Percentiles rank a stretch among this genome's conserved stretches.
phyloP scores from a whole-genome alignment of 352 stramenopile genomes.

The Phytophthora colocasiae region DNA sequence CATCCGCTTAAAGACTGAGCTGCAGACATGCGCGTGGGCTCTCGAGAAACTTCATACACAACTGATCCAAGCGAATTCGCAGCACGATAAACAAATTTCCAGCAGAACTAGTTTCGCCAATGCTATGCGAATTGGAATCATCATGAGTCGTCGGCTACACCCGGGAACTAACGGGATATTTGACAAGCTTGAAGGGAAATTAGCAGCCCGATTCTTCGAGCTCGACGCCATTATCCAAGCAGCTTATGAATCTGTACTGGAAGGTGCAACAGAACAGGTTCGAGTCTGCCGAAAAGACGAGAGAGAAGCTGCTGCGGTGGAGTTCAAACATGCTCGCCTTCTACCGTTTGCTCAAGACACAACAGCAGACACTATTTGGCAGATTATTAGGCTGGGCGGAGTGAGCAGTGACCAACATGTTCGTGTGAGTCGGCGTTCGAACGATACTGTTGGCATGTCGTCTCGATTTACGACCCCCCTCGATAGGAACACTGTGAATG shows the following conservation, averaged over 20 bases:
- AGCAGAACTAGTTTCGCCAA: conserved; percentile 3
- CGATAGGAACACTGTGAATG: background rate
- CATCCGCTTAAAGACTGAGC: conserved; percentile 11
- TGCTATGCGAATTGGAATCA: conserved; percentile 13
- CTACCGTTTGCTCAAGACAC: conserved; percentile 13
- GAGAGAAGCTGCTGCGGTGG: conserved; percentile 1
- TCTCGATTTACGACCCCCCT: conserved; percentile 6
- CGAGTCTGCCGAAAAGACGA: conserved; percentile 18
- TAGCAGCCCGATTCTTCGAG: conserved; percentile 17
- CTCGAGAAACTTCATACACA: conserved; percentile 11
- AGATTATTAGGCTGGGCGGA: conserved; percentile 15
- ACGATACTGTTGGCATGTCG: conserved; percentile 11
- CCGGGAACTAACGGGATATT: conserved; percentile 4
- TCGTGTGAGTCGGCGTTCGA: background rate
- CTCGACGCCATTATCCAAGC: conserved; percentile 13
- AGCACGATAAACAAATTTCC: background rate
- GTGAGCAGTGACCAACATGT: background rate
- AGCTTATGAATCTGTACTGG: background rate
- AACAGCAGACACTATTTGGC: conserved; percentile 16
- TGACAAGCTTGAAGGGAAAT: conserved; percentile 9
- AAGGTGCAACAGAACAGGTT: conserved; percentile 4
- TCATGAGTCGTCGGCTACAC: conserved; percentile 1
- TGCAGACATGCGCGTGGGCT: background rate
- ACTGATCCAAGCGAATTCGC: background rate
- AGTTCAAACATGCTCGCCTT: conserved; percentile 19